Conservation (phyloP, 345 rosid species). For the Gossypium herbaceum region DNA sequence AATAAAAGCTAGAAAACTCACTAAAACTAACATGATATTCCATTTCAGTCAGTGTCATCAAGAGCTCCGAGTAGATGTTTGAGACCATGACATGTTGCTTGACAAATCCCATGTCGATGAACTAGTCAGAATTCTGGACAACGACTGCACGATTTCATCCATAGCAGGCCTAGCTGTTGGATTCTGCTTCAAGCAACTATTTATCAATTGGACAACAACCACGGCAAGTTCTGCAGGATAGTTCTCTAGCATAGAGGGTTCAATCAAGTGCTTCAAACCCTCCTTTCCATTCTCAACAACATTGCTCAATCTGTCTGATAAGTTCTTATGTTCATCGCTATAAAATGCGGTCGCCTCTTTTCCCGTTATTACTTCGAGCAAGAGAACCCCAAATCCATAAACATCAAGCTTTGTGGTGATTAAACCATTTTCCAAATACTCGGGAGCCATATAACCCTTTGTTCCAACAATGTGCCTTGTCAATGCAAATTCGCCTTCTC, state of each 20-base stretch:
- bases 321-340: conserved; percentile 23
- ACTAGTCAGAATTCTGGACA: conserved; percentile 43
- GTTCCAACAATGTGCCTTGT: conserved; percentile 84
- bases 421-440: conserved; percentile 73
- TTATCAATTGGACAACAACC: conserved; percentile 36
- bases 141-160: conserved; percentile 51
- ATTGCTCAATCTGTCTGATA: conserved; percentile 24
- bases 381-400: conserved; percentile 71
- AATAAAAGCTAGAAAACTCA: not conserved
- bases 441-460: conserved; percentile 80
- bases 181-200: conserved; percentile 53
- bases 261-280: conserved; percentile 29
- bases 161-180: conserved; percentile 60
- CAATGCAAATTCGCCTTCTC: conserved; percentile 53
- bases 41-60: conserved; percentile 2
- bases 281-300: conserved; percentile 26
- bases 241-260: conserved; percentile 39
- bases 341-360: conserved; percentile 45
- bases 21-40: not conserved
- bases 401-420: conserved; percentile 76
- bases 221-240: conserved; percentile 42
- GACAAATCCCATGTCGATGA: conserved; percentile 38
- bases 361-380: conserved; percentile 62
- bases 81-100: conserved; percentile 2
- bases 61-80: not conserved